Evolutionary conservation across 371 early-diverging fungal species (phyloP), one percentile per base, ranked within the genome.

Genomic region (Parasitella parasitica): DNA sequence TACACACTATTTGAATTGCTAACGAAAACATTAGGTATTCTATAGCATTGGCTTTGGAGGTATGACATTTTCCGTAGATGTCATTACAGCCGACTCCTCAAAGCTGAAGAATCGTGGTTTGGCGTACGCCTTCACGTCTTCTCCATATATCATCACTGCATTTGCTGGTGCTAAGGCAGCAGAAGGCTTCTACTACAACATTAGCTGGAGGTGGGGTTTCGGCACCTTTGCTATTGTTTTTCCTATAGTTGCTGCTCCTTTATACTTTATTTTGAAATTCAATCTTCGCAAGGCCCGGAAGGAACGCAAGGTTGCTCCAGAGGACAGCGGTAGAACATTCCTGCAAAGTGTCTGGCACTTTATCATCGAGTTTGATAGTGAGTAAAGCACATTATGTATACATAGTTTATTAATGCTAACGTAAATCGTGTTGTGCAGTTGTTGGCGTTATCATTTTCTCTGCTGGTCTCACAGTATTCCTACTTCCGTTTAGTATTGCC

Each of bases 121-220:
- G 11, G 43, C 57, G 24, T 55, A 56, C 43, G 66, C 66, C 13
- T 61, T 66, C 34, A 28, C 54, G 9, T 36, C 62, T 16, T 61
- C 66, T 26, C 62, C 62, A 28, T 66, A 57, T 51, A 55, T 66
- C 27, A 37, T 37, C 15, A 66, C 62, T 27, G 53, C 62, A 15
- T 66, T 56, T 50, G 53, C 62, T 34, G 55, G 30, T 41, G 62
- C 56, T 13, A 51, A 56, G 28, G 57, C 62, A 36, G 49, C 66
- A 43, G 36, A 61, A 36, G 51, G 57, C 35, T 57, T 66, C 13
- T 34, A 59, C 22, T 20, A 53, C 15, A 61, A 38, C 0, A 66
- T 66, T 36, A 62, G 66, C 13, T 64, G 59, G 49, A 61, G 62
- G 56, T 66, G 66, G 66, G 66, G 66, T 37, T 66, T 61, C 16